phyloP scores from a whole-genome alignment of 495 filamentous ascomycete species.

The Aspergillus ostianus region DNA sequence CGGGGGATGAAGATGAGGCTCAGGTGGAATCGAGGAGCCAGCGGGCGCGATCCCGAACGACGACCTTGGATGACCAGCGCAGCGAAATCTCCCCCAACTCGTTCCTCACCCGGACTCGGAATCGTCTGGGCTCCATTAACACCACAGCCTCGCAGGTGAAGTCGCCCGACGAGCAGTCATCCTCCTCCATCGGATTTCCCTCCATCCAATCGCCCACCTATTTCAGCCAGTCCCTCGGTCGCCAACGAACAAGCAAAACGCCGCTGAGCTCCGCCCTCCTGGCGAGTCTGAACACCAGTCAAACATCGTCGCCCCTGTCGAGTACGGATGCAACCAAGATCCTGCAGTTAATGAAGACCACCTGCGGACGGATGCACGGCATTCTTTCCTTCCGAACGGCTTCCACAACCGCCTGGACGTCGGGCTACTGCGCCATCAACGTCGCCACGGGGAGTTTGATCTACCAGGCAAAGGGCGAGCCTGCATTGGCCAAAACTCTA shows the following conservation, averaged over 20 bases:
- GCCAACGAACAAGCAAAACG: conserved; percentile 46
- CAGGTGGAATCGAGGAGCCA: conserved; percentile 33
- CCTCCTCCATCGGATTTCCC: conserved; percentile 50
- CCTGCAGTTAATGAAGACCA: conserved; percentile 57
- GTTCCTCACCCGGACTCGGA: conserved; percentile 34
- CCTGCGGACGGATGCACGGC: conserved; percentile 55
- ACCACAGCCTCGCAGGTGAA: conserved; percentile 36
- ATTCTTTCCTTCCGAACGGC: conserved; percentile 57
- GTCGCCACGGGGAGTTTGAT: conserved; percentile 55
- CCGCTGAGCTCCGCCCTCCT: conserved; percentile 32
- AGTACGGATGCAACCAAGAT: conserved; percentile 51
- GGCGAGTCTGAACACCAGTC: conserved; percentile 30
- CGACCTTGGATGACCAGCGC: conserved; percentile 48
- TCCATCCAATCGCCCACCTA: conserved; percentile 48
- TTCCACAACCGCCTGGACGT: conserved; percentile 50
- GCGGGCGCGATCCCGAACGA: conserved; percentile 49
- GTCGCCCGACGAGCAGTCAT: conserved; percentile 30
- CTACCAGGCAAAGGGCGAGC: conserved; percentile 57
- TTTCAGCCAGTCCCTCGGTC: conserved; percentile 30
- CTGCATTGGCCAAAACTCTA: conserved; percentile 54
- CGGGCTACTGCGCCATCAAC: conserved; percentile 58
- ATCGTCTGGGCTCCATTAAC: conserved; percentile 47
- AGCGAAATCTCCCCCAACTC: conserved; percentile 41
- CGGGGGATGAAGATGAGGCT: conserved; percentile 36
- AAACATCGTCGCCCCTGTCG: conserved; percentile 50